Evolutionary conservation across 805 yeast species (phyloP).

Genomic region (Metschnikowia lachancei): DNA sequence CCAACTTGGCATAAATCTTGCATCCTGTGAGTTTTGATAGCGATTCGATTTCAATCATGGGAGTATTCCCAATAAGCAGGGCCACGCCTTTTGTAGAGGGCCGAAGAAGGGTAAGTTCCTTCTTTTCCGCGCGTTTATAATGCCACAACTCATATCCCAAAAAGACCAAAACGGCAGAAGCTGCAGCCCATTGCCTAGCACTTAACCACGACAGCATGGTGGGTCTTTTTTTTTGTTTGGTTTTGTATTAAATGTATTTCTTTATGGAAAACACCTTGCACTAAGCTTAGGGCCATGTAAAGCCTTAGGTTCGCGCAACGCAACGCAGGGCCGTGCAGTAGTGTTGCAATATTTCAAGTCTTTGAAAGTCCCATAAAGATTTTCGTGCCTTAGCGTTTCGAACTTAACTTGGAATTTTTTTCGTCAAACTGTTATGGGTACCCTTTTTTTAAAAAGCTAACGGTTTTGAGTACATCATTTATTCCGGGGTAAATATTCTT

Average conservation of each 20-base stretch:
- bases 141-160: conserved; percentile 14
- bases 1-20: conserved; percentile 82
- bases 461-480: too few relatives aligned
- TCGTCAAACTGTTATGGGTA: too few relatives aligned
- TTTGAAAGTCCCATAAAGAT: too few relatives aligned
- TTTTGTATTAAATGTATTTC: neutral
- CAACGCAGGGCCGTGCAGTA: too few relatives aligned
- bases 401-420: too few relatives aligned
- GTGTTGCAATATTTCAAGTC: too few relatives aligned
- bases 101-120: conserved; percentile 16
- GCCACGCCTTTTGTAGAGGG: conserved; percentile 53
- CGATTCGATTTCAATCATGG: conserved; percentile 70
- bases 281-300: too few relatives aligned
- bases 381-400: too few relatives aligned
- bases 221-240: neutral
- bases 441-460: too few relatives aligned
- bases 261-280: too few relatives aligned
- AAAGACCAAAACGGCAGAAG: conserved; percentile 17
- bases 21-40: conserved; percentile 73
- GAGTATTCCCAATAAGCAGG: conserved; percentile 88
- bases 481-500: too few relatives aligned
- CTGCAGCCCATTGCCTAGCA: conserved; percentile 18
- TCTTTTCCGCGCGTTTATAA: neutral
- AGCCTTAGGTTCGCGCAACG: too few relatives aligned
- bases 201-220: conserved; percentile 5